Evolutionary conservation across 2,329 filamentous ascomycete species (phyloP).

Genomic region (Calonectria naviculata): DNA sequence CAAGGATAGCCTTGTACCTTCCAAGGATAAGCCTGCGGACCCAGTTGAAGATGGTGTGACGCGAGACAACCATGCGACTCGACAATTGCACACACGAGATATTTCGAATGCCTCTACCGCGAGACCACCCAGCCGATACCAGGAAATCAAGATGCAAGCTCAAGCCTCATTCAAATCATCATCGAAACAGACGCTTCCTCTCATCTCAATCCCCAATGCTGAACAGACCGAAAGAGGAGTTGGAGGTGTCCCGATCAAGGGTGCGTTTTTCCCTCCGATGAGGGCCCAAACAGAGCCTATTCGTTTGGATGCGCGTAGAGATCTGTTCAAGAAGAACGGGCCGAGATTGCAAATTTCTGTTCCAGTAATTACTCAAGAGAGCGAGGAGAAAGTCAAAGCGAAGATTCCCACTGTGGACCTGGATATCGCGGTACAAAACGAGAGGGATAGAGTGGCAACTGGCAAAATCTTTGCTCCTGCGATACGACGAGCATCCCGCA

Average conservation of each 20-base stretch:
- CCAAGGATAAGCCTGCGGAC: conserved; percentile 7
- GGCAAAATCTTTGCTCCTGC: conserved; percentile 42
- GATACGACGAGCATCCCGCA: conserved; percentile 47
- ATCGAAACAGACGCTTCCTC: conserved; percentile 47
- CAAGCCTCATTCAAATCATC: conserved; percentile 35
- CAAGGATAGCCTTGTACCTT: conserved; percentile 29
- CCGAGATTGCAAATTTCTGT: conserved; percentile 61
- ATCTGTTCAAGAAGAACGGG: conserved; percentile 36
- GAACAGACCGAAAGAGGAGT: conserved; percentile 49
- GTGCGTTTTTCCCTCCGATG: conserved; percentile 55
- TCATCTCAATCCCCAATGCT: conserved; percentile 50
- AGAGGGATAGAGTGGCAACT: conserved; percentile 56
- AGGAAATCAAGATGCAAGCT: conserved; percentile 59
- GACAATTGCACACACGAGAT: conserved; percentile 28
- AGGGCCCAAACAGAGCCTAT: conserved; percentile 42
- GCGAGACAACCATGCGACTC: conserved; percentile 21
- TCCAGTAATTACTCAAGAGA: conserved; percentile 54
- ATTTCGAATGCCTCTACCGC: conserved; percentile 55
- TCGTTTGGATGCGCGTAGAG: conserved; percentile 26
- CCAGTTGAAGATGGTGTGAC: conserved; percentile 7
- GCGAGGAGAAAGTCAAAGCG: conserved; percentile 52
- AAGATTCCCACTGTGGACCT: conserved; percentile 63
- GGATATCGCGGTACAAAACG: conserved; percentile 58
- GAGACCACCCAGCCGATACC: conserved; percentile 58
- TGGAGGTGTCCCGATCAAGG: conserved; percentile 52